Conservation (phyloP, 2,329 filamentous ascomycete genomes). For the Fusarium nodosum region DNA sequence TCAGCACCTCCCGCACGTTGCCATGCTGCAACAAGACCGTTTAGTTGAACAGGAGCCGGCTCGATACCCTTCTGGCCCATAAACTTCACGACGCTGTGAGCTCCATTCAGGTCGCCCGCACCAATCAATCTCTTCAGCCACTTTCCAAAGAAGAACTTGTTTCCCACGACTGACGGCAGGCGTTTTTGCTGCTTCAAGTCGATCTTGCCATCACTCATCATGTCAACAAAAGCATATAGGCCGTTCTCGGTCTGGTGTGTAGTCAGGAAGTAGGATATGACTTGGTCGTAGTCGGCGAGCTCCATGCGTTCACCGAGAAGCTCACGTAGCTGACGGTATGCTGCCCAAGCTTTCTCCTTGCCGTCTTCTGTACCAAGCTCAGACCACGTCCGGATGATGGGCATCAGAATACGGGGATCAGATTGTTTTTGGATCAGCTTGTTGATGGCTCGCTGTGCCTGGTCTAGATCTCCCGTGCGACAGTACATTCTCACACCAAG, state of each 20-base stretch:
- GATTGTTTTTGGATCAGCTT: constrained; percentile 64
- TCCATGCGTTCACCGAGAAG: constrained; percentile 72
- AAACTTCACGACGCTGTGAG: constrained; percentile 78
- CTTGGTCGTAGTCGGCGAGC: constrained; percentile 81
- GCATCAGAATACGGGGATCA: constrained; percentile 71
- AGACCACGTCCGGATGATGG: constrained; percentile 77
- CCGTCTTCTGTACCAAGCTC: constrained; percentile 61
- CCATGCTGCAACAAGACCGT: constrained; percentile 85
- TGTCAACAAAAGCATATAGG: constrained; percentile 85
- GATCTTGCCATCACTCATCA: constrained; percentile 78
- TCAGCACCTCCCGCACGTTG: constrained; percentile 71
- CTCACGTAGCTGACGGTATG: constrained; percentile 74
- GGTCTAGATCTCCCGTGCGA: constrained; percentile 67
- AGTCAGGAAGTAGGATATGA: constrained; percentile 78
- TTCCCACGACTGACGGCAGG: constrained; percentile 67
- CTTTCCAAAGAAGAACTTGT: constrained; percentile 87
- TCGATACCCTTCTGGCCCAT: constrained; percentile 78
- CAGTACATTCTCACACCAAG: constrained; percentile 76
- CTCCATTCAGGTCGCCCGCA: constrained; percentile 77
- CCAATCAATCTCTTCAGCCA: constrained; percentile 90
- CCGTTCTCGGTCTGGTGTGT: constrained; percentile 75
- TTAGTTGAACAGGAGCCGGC: constrained; percentile 81
- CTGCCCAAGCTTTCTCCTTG: constrained; percentile 72
- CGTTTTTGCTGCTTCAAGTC: constrained; percentile 60
- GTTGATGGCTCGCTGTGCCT: constrained; percentile 69